These are phyloP conservation scores for Candida parachauliodes DNA, from an alignment of 805 yeast genomes.

Conservation along the genomic window DNA sequence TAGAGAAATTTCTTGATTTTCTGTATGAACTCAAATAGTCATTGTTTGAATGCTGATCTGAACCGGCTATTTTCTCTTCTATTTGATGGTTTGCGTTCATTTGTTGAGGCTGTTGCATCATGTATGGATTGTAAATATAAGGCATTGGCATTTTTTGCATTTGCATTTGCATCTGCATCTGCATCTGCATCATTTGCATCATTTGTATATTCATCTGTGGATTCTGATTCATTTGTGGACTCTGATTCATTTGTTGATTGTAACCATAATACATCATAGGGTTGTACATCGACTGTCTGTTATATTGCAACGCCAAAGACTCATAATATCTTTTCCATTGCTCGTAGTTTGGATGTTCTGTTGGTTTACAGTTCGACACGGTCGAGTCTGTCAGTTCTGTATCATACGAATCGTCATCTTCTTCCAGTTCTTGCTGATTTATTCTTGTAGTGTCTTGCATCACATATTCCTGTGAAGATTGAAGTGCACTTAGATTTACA, in stretches of 20 bases:
- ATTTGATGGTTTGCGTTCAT: neutral
- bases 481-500: no score
- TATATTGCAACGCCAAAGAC: slow-evolving; percentile 17
- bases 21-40: slow-evolving; percentile 8
- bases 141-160: slow-evolving; percentile 9
- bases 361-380: slow-evolving; percentile 9
- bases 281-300: slow-evolving; percentile 12
- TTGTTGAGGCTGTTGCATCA: slow-evolving; percentile 5
- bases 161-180: slow-evolving; percentile 5
- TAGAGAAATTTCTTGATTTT: slow-evolving; percentile 5
- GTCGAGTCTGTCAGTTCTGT: slow-evolving; percentile 10
- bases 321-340: slow-evolving; percentile 39
- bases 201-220: slow-evolving; percentile 10
- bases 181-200: slow-evolving; percentile 15
- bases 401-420: slow-evolving; percentile 10
- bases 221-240: slow-evolving; percentile 8
- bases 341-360: slow-evolving; percentile 29
- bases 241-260: slow-evolving; percentile 13
- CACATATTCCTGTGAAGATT: no score
- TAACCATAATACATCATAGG: slow-evolving; percentile 8
- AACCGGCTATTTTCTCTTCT: no score
- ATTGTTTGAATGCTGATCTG: neutral
- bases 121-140: slow-evolving; percentile 7
- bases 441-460: neutral
- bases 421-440: slow-evolving; percentile 1